Conservation (phyloP, 176 grass and related monocot species). For the Tuctoria greenei region DNA sequence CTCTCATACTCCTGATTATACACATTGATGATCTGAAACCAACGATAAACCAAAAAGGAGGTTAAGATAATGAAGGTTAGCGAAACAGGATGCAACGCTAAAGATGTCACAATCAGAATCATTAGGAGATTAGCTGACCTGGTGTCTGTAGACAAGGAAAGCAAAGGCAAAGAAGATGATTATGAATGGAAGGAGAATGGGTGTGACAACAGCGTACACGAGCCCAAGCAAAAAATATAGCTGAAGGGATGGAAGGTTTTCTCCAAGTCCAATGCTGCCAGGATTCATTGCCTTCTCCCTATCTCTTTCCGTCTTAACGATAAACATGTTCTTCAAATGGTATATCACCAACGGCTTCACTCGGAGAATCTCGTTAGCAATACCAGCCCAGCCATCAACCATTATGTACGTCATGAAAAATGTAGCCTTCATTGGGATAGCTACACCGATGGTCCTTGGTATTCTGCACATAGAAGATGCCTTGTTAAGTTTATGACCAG, state of each 20-base stretch:
- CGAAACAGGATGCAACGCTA: neutral
- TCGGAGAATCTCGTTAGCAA: slow-evolving; percentile 88
- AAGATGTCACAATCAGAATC: neutral
- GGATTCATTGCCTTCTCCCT: slow-evolving; percentile 90
- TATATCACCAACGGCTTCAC: slow-evolving; percentile 79
- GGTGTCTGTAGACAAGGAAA: slow-evolving; percentile 90
- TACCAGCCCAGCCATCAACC: slow-evolving; percentile 97
- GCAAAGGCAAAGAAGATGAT: slow-evolving; percentile 88
- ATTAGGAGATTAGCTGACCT: slow-evolving; percentile 48
- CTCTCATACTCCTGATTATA: slow-evolving; percentile 99
- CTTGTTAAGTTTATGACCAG: neutral
- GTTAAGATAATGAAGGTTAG: neutral
- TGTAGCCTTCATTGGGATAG: slow-evolving; percentile 99
- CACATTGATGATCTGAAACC: slow-evolving; percentile 90
- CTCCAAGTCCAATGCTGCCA: slow-evolving; percentile 72
- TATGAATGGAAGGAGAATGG: slow-evolving; percentile 87
- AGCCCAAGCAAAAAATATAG: slow-evolving; percentile 93
- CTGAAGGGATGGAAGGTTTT: slow-evolving; percentile 86
- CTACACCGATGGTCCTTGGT: slow-evolving; percentile 87
- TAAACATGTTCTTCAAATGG: slow-evolving; percentile 95
- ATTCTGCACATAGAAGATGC: slow-evolving; percentile 52
- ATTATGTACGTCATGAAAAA: slow-evolving; percentile 99
- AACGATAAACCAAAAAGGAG: slow-evolving; percentile 4
- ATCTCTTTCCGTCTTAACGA: slow-evolving; percentile 90
- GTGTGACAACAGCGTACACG: slow-evolving; percentile 83